Conservation (phyloP, 305 asterid species). For the Solanum aculeatissimum region DNA sequence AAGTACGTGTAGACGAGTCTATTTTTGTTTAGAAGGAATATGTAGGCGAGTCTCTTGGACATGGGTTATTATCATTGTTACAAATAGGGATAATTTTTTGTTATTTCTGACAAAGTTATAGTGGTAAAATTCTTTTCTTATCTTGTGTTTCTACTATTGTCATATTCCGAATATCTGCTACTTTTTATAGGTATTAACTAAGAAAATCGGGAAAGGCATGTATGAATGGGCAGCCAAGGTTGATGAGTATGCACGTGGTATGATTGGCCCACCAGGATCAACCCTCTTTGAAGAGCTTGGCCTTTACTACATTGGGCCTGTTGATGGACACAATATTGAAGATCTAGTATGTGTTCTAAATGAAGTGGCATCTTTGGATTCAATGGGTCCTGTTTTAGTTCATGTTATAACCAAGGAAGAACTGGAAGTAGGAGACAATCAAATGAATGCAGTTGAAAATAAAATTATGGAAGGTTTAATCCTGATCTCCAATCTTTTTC, state of each 20-base stretch:
- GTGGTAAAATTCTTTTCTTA: neutral
- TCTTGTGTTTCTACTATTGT: neutral
- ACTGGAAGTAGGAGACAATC: conserved; percentile 17
- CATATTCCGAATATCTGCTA: conserved; percentile 1
- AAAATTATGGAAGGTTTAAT: conserved; percentile 29
- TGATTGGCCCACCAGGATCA: conserved; percentile 83
- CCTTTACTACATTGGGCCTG: conserved; percentile 81
- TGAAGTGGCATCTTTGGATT: conserved; percentile 76
- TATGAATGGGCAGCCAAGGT: conserved; percentile 93
- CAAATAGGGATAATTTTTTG: neutral
- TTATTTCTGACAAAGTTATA: neutral
- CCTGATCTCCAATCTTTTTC: neutral
- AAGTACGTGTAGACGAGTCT: neutral
- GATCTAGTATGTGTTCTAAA: conserved; percentile 66
- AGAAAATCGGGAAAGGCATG: conserved; percentile 75
- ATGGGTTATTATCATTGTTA: neutral
- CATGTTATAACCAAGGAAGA: conserved; percentile 72
- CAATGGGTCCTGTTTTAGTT: conserved; percentile 83
- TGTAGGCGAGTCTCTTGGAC: neutral
- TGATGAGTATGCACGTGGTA: conserved; percentile 89
- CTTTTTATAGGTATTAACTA: conserved; percentile 54
- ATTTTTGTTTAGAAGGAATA: neutral
- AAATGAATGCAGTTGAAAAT: conserved; percentile 9
- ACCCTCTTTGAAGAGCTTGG: conserved; percentile 95
- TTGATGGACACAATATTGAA: conserved; percentile 81